Conservation (phyloP, 805 yeast genomes). For the Yarrowia bubula region DNA sequence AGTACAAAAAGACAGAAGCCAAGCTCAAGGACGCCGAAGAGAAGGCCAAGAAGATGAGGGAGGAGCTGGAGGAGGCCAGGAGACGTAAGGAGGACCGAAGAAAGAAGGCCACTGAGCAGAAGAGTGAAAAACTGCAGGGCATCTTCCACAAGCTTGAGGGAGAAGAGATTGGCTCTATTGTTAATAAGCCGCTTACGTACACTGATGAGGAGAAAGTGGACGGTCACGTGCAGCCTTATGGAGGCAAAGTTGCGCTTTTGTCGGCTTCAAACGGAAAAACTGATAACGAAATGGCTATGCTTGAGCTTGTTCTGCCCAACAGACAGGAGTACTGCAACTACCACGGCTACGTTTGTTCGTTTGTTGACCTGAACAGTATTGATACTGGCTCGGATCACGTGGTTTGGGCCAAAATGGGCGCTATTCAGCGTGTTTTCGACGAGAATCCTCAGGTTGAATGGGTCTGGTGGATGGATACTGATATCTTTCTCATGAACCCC, state of each 20-base stretch:
- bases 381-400: slow-evolving; percentile 29
- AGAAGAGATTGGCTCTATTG: slow-evolving; percentile 6
- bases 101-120: not conserved
- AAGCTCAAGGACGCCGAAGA: not conserved
- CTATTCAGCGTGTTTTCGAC: slow-evolving; percentile 38
- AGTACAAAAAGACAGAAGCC: not conserved
- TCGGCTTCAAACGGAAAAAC: slow-evolving; percentile 36
- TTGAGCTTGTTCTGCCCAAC: slow-evolving; percentile 32
- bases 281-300: slow-evolving; percentile 29
- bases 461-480: slow-evolving; percentile 44
- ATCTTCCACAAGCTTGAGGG: slow-evolving; percentile 16
- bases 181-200: slow-evolving; percentile 6
- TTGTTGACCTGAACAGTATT: slow-evolving; percentile 35
- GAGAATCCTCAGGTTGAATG: slow-evolving; percentile 40
- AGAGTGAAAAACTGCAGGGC: slow-evolving; percentile 9
- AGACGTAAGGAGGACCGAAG: slow-evolving; percentile 24
- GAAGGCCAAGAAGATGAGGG: not conserved
- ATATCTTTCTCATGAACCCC: slow-evolving; percentile 40
- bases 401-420: slow-evolving; percentile 41
- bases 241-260: slow-evolving; percentile 30
- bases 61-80: slow-evolving; percentile 24
- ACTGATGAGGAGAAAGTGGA: slow-evolving; percentile 14
- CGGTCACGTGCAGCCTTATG: slow-evolving; percentile 25
- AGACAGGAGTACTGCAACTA: slow-evolving; percentile 38
- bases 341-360: slow-evolving; percentile 39